Evolutionary conservation across 2,329 filamentous ascomycete species (phyloP).

Genomic region (Cadophora gregata): DNA sequence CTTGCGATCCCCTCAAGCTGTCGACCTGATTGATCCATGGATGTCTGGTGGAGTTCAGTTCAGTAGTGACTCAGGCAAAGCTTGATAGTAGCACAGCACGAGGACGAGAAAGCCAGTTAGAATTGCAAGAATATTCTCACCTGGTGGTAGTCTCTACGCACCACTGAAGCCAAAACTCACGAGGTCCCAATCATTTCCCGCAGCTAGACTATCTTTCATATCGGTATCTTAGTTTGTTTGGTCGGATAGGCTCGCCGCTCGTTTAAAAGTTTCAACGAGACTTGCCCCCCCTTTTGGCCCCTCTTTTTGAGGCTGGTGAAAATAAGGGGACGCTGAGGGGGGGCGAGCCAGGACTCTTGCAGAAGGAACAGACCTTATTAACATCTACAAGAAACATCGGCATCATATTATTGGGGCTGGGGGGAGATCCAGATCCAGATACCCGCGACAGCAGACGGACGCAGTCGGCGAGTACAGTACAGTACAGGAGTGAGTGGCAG

Average conservation of each 20-base stretch:
- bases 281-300: constrained; percentile 19
- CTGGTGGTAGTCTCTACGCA: constrained; percentile 13
- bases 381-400: constrained; percentile 32
- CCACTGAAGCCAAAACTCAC: constrained; percentile 21
- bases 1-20: constrained; percentile 18
- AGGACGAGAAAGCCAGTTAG: constrained; percentile 17
- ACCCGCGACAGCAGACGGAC: constrained; percentile 23
- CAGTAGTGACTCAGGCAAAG: constrained; percentile 9
- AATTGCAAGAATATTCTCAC: constrained; percentile 9
- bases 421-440: constrained; percentile 19
- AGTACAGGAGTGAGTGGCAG: background rate
- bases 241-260: background rate
- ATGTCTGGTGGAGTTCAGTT: constrained; percentile 11
- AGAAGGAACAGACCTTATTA: constrained; percentile 32
- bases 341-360: constrained; percentile 28
- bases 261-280: constrained; percentile 7
- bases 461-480: constrained; percentile 23
- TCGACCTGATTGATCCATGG: background rate
- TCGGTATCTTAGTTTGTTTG: constrained; percentile 18
- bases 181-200: constrained; percentile 28
- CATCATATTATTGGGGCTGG: background rate
- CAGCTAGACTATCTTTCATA: constrained; percentile 28
- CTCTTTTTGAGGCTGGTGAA: constrained; percentile 20
- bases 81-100: constrained; percentile 5
- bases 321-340: constrained; percentile 23